Evolutionary conservation across 768 basidiomycete species (phyloP).

Genomic region (Punctularia strigosozonata): DNA sequence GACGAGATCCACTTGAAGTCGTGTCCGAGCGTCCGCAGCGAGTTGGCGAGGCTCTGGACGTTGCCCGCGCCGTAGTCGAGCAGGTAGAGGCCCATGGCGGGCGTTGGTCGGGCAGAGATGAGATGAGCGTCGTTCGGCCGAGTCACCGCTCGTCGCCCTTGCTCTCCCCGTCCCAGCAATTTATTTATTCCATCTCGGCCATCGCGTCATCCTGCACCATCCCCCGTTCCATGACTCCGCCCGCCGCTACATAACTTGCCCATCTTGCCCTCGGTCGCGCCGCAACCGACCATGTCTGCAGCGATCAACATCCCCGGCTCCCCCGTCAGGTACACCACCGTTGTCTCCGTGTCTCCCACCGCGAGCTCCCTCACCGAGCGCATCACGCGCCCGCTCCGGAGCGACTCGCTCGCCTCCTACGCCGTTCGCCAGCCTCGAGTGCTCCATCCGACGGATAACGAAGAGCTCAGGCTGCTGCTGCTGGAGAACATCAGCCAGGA

Average conservation of each 20-base stretch:
- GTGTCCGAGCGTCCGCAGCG: constrained; percentile 74
- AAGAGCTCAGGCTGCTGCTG: constrained; percentile 68
- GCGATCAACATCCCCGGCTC: constrained; percentile 34
- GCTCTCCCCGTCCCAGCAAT: no score
- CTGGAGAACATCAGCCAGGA: constrained; percentile 94
- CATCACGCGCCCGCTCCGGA: no score
- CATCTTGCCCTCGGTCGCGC: no score
- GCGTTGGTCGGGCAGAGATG: neutral
- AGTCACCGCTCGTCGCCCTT: no score
- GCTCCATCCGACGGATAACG: constrained; percentile 75
- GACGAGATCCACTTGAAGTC: constrained; percentile 80
- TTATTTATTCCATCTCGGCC: neutral
- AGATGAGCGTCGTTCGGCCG: no score
- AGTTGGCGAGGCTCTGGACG: constrained; percentile 88
- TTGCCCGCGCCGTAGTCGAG: constrained; percentile 97
- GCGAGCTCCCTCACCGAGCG: constrained; percentile 21
- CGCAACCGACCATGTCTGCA: constrained; percentile 31
- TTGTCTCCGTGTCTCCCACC: constrained; percentile 44
- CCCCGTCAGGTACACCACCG: constrained; percentile 21
- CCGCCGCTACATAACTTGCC: no score
- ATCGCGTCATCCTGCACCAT: neutral
- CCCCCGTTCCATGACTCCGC: neutral
- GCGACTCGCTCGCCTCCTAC: constrained; percentile 9
- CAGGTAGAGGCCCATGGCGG: constrained; percentile 57
- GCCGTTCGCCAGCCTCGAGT: constrained; percentile 48